Conservation (phyloP, 164 flowering plant genomes). For the Berberis thunbergii region DNA sequence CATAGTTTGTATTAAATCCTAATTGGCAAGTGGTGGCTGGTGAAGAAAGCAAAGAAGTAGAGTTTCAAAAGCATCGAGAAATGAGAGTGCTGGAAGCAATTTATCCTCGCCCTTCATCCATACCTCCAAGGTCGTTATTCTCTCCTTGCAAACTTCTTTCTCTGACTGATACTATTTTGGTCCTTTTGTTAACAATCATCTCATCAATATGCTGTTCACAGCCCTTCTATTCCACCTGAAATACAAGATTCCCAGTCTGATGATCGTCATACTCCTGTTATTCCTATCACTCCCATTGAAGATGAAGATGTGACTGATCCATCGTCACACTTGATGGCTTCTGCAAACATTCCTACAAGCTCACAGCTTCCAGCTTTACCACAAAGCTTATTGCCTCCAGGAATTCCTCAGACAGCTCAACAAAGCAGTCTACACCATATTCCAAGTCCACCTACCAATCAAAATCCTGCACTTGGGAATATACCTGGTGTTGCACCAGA, state of each 20-base stretch:
- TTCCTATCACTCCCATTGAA: conserved; percentile 78
- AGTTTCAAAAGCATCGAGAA: conserved; percentile 56
- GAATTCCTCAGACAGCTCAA: conserved; percentile 9
- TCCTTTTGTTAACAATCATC: conserved; percentile 7
- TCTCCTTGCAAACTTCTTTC: not conserved
- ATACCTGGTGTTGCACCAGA: conserved; percentile 40
- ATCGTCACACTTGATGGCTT: conserved; percentile 13
- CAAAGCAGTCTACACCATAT: conserved; percentile 8
- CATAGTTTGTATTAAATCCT: conserved; percentile 45
- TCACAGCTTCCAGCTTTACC: conserved; percentile 18
- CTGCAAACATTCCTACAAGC: conserved; percentile 10
- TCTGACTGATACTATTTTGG: no score
- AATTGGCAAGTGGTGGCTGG: conserved; percentile 84
- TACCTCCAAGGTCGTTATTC: conserved; percentile 64
- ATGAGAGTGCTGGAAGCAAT: conserved; percentile 82
- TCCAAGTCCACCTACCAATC: conserved; percentile 13
- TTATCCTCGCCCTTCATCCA: conserved; percentile 80
- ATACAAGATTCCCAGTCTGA: conserved; percentile 17
- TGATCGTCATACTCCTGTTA: conserved; percentile 31
- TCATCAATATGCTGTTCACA: conserved; percentile 20
- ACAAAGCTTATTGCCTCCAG: conserved; percentile 10
- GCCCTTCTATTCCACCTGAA: conserved; percentile 47
- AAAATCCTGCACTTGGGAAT: conserved; percentile 15
- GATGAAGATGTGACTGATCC: conserved; percentile 62
- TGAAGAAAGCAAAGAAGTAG: conserved; percentile 79